phyloP scores from a whole-genome alignment of 495 filamentous ascomycete species.

The Pseudoneurospora amorphoporcata region DNA sequence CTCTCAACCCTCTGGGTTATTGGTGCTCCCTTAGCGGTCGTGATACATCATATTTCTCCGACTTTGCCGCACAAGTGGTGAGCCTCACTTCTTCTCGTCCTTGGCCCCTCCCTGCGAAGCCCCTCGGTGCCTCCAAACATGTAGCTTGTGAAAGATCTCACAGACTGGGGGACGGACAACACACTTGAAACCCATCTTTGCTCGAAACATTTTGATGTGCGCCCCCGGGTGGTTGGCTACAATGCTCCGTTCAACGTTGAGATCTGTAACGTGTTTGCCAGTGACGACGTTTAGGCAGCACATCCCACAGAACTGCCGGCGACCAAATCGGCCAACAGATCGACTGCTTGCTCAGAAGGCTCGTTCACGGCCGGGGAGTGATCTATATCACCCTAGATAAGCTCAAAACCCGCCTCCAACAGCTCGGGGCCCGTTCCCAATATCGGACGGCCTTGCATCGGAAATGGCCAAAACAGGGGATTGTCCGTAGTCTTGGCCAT shows the following conservation, averaged over 20 bases:
- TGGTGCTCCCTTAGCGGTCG: not conserved
- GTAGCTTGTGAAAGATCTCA: not conserved
- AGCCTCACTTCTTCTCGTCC: not conserved
- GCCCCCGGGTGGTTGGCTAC: not conserved
- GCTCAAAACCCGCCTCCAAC: constrained; percentile 37
- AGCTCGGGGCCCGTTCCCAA: constrained; percentile 32
- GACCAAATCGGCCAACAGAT: not conserved
- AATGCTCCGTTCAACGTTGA: not conserved
- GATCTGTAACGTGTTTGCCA: not conserved
- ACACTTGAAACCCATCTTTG: not conserved
- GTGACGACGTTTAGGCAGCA: not conserved
- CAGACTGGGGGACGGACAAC: not conserved
- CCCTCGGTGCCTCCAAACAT: not conserved
- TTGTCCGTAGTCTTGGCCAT: constrained; percentile 25
- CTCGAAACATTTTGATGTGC: not conserved
- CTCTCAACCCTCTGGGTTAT: not conserved
- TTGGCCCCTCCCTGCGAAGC: not conserved
- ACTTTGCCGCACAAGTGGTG: not conserved
- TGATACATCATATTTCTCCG: not conserved
- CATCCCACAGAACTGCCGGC: not conserved
- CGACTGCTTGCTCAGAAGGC: not conserved
- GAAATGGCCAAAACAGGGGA: constrained; percentile 46
- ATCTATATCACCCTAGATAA: constrained; percentile 9
- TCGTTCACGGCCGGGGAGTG: not conserved
- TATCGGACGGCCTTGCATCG: constrained; percentile 43